Base-by-base conservation (phyloP, 345 rosid species). In the Populus deltoides region DNA sequence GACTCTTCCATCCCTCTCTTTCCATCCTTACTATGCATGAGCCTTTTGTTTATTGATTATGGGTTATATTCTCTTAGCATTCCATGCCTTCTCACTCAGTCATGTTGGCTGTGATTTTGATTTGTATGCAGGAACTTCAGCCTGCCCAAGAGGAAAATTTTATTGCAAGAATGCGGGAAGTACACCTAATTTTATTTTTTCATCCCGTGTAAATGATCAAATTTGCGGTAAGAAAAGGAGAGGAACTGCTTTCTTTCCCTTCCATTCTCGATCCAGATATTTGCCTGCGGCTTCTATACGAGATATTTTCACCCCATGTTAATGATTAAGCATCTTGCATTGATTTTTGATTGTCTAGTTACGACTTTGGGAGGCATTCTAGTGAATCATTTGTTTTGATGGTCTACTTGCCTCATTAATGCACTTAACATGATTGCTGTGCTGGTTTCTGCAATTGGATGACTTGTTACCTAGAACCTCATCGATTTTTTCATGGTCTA, bases 41-140 rank as follows among this genome's bases (percentile, higher is more conserved):
- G 24, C 27, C 41, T 2, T 66, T 31, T 66, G 39, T 66, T 16
- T n/a, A 9, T 8, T 57, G 63, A 67, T 67, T 27, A 53, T 12
- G 12, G 20, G 24, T 38, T 25, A 31, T 51, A 24, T 66, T 27
- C 16, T 20, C 66, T 66, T 7, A 62, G 62, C 27, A 25, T 27
- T 70, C 29, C 25, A 9, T 70, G 47, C 53, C 66, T 15, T 39
- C 61, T 70, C 29, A 22, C 25, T 63, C 36, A 49, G 22, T 81
- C 36, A 69, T 66, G 59, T 70, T 49, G 81, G 41, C 8, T 80
- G 20, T 47, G 11, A 63, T 80, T n/a, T 65, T 75, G 73, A 73
- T 70, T 41, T 75, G 29, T 75, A 69, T 81, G 73, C 90, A 95
- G 99, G 99, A 81, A 95, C 87, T 27, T 84, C 94, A 63, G 92